These are phyloP conservation scores for Debaryomyces castellii DNA, from an alignment of 805 yeast genomes.

Conservation along the genomic window DNA sequence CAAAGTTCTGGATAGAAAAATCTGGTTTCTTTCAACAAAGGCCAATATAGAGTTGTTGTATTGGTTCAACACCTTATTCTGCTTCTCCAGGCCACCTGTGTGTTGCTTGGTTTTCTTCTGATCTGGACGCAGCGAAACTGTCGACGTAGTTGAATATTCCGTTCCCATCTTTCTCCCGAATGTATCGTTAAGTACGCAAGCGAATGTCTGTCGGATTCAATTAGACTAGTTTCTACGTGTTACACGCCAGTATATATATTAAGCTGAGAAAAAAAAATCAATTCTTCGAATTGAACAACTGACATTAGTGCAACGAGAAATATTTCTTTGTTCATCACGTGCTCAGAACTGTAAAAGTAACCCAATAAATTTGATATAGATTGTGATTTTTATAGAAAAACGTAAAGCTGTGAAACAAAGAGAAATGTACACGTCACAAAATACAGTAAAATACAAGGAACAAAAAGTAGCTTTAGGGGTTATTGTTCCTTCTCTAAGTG, in stretches of 20 bases:
- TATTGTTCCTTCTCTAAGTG: no score
- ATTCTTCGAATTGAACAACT: neutral
- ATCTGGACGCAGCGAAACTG: neutral
- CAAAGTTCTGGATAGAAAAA: constrained; percentile 29
- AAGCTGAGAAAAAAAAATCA: neutral
- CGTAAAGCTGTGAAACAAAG: no score
- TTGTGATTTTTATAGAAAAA: neutral
- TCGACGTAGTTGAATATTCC: neutral
- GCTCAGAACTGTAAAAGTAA: neutral
- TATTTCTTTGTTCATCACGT: neutral
- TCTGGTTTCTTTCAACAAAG: constrained; percentile 35
- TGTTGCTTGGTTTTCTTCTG: neutral
- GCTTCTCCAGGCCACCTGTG: neutral
- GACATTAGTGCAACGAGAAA: neutral
- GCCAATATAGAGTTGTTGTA: constrained; percentile 25
- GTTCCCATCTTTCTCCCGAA: neutral
- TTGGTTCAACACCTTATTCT: neutral
- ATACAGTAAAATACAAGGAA: no score
- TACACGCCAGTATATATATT: neutral
- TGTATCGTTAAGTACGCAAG: neutral
- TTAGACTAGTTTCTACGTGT: neutral
- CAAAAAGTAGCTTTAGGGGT: no score
- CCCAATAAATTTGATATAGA: neutral
- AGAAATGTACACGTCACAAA: no score
- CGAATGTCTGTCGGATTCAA: neutral